Base-by-base conservation (phyloP, 1,139 yeast genomes). In the Yamadazyma jaroonii region DNA sequence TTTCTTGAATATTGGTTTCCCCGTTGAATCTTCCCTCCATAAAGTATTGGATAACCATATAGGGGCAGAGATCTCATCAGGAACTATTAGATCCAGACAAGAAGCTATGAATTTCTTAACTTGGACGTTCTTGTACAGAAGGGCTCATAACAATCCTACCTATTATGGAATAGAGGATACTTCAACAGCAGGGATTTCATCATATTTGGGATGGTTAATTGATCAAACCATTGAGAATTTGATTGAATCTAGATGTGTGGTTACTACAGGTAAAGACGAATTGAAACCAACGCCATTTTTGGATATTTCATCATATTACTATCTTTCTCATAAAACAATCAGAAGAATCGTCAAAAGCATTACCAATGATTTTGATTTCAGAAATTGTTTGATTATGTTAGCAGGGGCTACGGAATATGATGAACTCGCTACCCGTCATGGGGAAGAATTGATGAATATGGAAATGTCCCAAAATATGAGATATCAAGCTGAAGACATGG, bases 91-190 rank as follows among this genome's bases (percentile, higher is more conserved):
- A 22, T 74, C 86, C 1, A 74, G 88, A 47, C 96, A 89, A 54
- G 92, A 88, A 39, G 97, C 97, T 0, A 68, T 92, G 73, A 95
- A 90, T 45, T 94, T 92, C 56, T 67, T 94, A 50, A 85, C 95
- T 0, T 90, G 97, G 94, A 94, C 99, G 0, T 94, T 92, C 59
- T 67, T 94, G 48, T 94, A 83, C 61, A 76, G 98, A 53, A 76
- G 99, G 52, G 92, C 95, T 2, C 96, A 90, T 54, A 90, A 89
- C 53, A 94, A 94, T 58, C 98, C 98, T 1, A 86, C 97, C 0
- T 94, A 84, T 54, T 94, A 94, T 53, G 95, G 95, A 1, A 82
- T 90, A 47, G 90, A 83, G 45, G 95, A 85, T 49, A 64, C 70
- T 1, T 62, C 80, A 2, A 67, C 78, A 4, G 80, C 76, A 2